phyloP scores from a whole-genome alignment of 352 stramenopile genomes.

The Phytophthora pisi region DNA sequence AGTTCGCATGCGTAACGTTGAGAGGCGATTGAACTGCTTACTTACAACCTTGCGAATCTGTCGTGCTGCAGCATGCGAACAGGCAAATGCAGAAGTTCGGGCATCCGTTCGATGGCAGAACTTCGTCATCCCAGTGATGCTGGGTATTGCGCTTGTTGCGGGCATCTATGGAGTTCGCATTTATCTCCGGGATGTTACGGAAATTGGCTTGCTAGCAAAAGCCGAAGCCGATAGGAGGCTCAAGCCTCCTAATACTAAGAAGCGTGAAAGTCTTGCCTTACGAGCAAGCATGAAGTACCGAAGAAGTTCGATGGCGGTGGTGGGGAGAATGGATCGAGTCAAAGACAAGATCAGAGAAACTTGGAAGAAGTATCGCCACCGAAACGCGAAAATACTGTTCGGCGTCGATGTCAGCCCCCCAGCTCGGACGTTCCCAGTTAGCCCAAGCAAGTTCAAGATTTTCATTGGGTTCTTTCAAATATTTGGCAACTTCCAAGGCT shows the following conservation, averaged over 20 bases:
- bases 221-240: conserved; percentile 63
- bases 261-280: conserved; percentile 28
- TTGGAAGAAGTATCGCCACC: conserved; percentile 19
- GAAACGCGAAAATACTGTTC: conserved; percentile 54
- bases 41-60: neutral
- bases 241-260: conserved; percentile 30
- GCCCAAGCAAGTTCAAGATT: conserved; percentile 79
- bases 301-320: conserved; percentile 23
- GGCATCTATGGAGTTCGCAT: conserved; percentile 47
- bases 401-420: conserved; percentile 59
- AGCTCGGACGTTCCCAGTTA: conserved; percentile 54
- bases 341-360: conserved; percentile 35
- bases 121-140: conserved; percentile 70
- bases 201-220: conserved; percentile 66
- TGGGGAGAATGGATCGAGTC: conserved; percentile 34
- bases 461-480: conserved; percentile 86
- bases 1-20: conserved; percentile 6
- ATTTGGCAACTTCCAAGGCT: conserved; percentile 76
- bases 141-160: conserved; percentile 39
- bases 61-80: conserved; percentile 50
- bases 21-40: neutral
- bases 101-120: conserved; percentile 69
- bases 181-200: conserved; percentile 66
- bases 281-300: conserved; percentile 32
- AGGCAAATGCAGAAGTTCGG: conserved; percentile 55